phyloP scores from a whole-genome alignment of 352 stramenopile species.

The Hyaloperonospora arabidopsidis region DNA sequence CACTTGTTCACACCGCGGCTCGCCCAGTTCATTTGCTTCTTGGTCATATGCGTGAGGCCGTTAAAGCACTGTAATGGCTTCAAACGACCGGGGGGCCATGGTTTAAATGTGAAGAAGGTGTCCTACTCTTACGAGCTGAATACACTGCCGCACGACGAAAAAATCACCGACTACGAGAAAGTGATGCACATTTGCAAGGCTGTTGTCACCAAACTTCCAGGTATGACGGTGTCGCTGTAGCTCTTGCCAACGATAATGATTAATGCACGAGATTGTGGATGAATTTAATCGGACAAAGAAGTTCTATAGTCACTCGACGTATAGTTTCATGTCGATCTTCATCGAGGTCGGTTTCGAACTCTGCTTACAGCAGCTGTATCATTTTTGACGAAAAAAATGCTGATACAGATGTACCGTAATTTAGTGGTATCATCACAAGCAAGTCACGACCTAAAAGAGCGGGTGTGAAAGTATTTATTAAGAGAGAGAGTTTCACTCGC shows the following conservation, averaged over 20 bases:
- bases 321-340: slow-evolving; percentile 34
- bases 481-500: slow-evolving; percentile 35
- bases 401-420: slow-evolving; percentile 48
- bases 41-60: slow-evolving; percentile 37
- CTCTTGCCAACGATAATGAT: slow-evolving; percentile 50
- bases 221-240: slow-evolving; percentile 35
- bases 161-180: slow-evolving; percentile 35
- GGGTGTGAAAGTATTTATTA: slow-evolving; percentile 57
- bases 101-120: slow-evolving; percentile 35
- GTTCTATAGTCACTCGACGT: slow-evolving; percentile 38
- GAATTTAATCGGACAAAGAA: slow-evolving; percentile 51
- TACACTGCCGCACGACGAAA: slow-evolving; percentile 47
- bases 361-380: slow-evolving; percentile 49
- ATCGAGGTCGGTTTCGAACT: slow-evolving; percentile 63
- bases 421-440: slow-evolving; percentile 36
- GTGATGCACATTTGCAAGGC: slow-evolving; percentile 49
- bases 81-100: slow-evolving; percentile 23
- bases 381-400: slow-evolving; percentile 35
- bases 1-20: slow-evolving; percentile 36
- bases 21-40: slow-evolving; percentile 41
- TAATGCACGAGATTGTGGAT: slow-evolving; percentile 42
- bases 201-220: slow-evolving; percentile 32
- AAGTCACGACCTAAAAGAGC: slow-evolving; percentile 37
- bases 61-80: slow-evolving; percentile 26
- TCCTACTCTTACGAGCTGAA: slow-evolving; percentile 56